Evolutionary conservation across 352 stramenopile species (phyloP), one percentile per base, ranked within the genome.

Genomic region (Phytophthora chlamydospora): DNA sequence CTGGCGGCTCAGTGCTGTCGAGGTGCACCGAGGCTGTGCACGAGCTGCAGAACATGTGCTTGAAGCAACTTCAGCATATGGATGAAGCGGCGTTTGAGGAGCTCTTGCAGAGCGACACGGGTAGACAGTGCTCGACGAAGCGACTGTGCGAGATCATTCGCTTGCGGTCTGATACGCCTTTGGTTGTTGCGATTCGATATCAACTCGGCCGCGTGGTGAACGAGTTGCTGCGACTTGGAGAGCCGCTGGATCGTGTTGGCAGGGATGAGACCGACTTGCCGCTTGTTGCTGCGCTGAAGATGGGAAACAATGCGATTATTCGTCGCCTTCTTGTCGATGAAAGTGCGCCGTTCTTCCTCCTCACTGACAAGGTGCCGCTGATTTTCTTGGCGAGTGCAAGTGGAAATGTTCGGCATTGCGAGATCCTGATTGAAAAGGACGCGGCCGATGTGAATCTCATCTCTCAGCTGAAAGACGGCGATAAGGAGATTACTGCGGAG

Each of bases 171-270:
- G 67, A 78, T 36, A 78, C 76, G 0, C 84, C 87, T 7, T 59
- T 95, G 4, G 81, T 91, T 47, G 77, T 89, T 1, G 84, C 87
- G 3, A 80, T 95, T 19, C 78, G 85, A n/a, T 93, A 93, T 48
- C 81, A 95, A 27, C 66, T 93, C 17, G 78, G 78, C 4, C 84
- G 83, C 7, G 87, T 82, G 3, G 87, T 95, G n/a, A 88, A 95
- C 48, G 85, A 93, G 42, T 39, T 95, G 4, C 48, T 95, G 34
- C 66, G 71, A 11, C 53, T 76, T 9, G 78, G 75, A 13, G 80
- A 91, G 40, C 61, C 77, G 1, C 73, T 90, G 1, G 69, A 91
- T 44, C 52, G 47, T n/a, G 62, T 80, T 34, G 60, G 66, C 13
- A 61, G 72, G 9, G 71, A 83, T 31, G 73, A 90, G 52, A 73